Evolutionary conservation across 495 filamentous ascomycete species (phyloP), one percentile per base, ranked within the genome.

Genomic region (Aspergillus campestris): DNA sequence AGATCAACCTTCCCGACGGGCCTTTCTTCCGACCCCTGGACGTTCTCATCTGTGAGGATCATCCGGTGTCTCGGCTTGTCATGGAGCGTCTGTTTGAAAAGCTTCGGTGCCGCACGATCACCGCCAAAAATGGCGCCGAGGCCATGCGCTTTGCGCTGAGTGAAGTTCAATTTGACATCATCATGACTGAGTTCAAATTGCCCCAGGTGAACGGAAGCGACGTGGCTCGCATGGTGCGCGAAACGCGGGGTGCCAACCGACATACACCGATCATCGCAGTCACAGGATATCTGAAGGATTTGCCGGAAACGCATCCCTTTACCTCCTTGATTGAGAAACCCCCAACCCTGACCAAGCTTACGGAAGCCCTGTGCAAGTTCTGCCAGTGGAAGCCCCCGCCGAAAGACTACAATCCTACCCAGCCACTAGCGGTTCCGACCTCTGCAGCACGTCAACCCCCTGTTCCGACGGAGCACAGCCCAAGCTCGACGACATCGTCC

Each of bases 11-110:
- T 30, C 73, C 79, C 29, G 89, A 89, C 49, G 85, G 86, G 0
- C 94, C 94, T 9, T 66, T 81, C 31, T 98, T 95, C 65, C 81
- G 94, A 14, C 87, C 92, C 38, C 65, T 98, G 33, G 89, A 98
- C 65, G 84, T 98, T 13, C 75, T 98, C 28, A 90, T 98, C 42
- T 97, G 92, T 62, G 92, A 98, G 67, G 94, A 97, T 61, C 92
- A 97, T 59, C 94, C 94, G 1, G 89, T 97, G n/a, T 95, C 91
- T 11, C 79, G 89, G 37, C 73, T 97, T 64, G 89, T 98, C 15
- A 95, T 97, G 92, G 92, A 97, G 58, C 87, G 90, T 47, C 68
- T 97, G 6, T 79, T 97, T 36, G 94, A 97, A 63, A 97, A 94
- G 66, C 74, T 98, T 31, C 82, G 85, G 31, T 98, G 92, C 54